These are phyloP conservation scores for Coemansia sp. DNA, from an alignment of 192 early-diverging fungal genomes.

Conservation along the genomic window DNA sequence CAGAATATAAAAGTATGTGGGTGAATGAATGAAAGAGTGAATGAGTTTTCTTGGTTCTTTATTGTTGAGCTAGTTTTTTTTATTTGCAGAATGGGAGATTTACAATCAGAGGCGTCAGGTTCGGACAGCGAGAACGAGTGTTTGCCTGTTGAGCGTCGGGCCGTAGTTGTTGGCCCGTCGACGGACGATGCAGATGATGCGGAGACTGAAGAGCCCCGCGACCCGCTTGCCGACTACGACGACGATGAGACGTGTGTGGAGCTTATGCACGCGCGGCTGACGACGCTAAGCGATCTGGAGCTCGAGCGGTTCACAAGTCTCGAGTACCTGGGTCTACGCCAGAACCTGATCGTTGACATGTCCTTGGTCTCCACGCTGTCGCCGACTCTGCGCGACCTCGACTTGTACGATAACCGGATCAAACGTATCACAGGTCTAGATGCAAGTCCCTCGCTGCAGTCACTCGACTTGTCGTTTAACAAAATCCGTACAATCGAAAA, in stretches of 20 bases:
- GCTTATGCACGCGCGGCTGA: conserved; percentile 42
- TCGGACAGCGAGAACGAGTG: background rate
- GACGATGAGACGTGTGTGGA: conserved; percentile 31
- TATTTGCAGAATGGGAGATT: background rate
- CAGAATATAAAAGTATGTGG: background rate
- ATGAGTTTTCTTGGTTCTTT: too few relatives aligned
- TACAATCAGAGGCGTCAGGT: background rate
- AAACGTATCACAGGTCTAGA: conserved; percentile 68
- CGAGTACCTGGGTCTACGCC: conserved; percentile 75
- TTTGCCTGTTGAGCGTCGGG: too few relatives aligned
- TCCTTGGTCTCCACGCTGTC: conserved; percentile 55
- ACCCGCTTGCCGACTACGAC: conserved; percentile 12
- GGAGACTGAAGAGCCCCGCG: background rate
- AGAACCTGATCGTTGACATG: conserved; percentile 81
- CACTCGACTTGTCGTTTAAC: conserved; percentile 94
- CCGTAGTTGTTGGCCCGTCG: too few relatives aligned
- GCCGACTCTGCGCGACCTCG: conserved; percentile 70
- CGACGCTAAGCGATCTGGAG: conserved; percentile 17
- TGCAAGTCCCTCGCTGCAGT: conserved; percentile 59
- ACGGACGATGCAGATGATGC: background rate
- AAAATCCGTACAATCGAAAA: conserved; percentile 81
- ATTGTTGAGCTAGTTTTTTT: background rate
- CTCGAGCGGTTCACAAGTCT: conserved; percentile 24
- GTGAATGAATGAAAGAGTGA: background rate
- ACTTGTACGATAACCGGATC: conserved; percentile 96